Evolutionary conservation across 441 rosid species (phyloP), one percentile per base, ranked within the genome.

Genomic region (Metrosideros polymorpha): DNA sequence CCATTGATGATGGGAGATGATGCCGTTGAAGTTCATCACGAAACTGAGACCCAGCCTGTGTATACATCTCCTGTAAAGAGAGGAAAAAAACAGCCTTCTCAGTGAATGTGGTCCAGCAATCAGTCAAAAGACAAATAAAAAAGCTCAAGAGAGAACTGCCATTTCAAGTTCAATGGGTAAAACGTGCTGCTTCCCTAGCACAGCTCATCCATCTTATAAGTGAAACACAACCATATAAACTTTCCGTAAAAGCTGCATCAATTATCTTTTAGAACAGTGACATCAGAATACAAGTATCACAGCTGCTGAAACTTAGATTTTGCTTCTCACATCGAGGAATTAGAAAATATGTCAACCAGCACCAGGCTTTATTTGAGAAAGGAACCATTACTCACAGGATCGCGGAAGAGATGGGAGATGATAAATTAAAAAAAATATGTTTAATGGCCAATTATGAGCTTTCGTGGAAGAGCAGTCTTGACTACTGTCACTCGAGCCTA

Each of bases 11-110:
- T 86, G 99, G 98, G 90, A 98, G 94, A 90, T 93, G 91, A 89
- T 98, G 95, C 29, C 99, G 97, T 57, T 96, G 98, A 91, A 98
- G 99, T 92, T 98, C 99, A 87, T 97, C 99, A 30, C 98, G 96
- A 87, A 98, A 97, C 83, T 98, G 99, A 89, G 92, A 82, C 83
- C 99, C 99, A 47, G 93, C 95, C 87, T 96, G 98, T 25, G 88
- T 89, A 86, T 98, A 98, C 99, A 98, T 98, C 89, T 95, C 99
- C 99, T 97, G 95, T 59, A 90, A 92, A 88, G 83, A 88, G 82
- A 84, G 55, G 29, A 77, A 10, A 71, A 35, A 71, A 71, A 71
- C 27, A 71, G 79, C 84, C 87, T 85, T 76, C 77, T 51, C 59
- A 82, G 15, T 71, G 79, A 71, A 71, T 22, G n/a, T 71, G 79